A percentile compares a stretch with the other conserved stretches of the same genome.
Evolutionary conservation across 768 basidiomycete species (phyloP).

Genomic region (Strobilomyces echinocephalus): DNA sequence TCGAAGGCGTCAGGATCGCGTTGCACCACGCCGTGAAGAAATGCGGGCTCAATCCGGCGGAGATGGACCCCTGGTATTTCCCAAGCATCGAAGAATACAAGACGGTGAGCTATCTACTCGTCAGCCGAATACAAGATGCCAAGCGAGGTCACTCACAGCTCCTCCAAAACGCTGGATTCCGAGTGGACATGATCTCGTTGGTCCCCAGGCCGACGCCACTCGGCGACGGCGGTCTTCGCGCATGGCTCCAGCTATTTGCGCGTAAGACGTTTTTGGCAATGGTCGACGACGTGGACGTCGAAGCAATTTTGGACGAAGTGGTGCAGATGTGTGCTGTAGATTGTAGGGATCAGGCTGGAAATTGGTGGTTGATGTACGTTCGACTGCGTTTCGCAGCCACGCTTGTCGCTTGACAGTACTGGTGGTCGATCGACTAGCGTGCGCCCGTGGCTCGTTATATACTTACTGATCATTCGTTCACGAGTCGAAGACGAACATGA

Average conservation of each 20-base stretch:
- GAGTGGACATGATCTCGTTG: constrained; percentile 48
- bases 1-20: constrained; percentile 54
- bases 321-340: constrained; percentile 51
- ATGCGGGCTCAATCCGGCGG: constrained; percentile 53
- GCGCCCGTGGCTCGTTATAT: too few species aligned
- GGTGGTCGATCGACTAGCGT: too few species aligned
- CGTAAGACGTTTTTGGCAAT: constrained; percentile 54
- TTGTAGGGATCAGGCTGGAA: constrained; percentile 51
- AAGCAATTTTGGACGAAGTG: constrained; percentile 59
- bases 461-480: too few species aligned
- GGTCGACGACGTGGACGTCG: constrained; percentile 50
- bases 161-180: constrained; percentile 46
- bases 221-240: constrained; percentile 43
- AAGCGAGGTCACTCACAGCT: constrained; percentile 36
- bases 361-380: constrained; percentile 72
- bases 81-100: constrained; percentile 67
- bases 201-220: constrained; percentile 40
- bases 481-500: too few species aligned
- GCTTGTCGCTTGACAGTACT: constrained; percentile 28
- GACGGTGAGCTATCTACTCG: constrained; percentile 35
- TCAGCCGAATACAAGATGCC: constrained; percentile 1
- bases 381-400: constrained; percentile 61
- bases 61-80: constrained; percentile 81
- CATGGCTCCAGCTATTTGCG: constrained; percentile 68
- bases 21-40: constrained; percentile 49